Conservation (phyloP, 176 grass and related monocot genomes). For the Leersia perrieri region DNA sequence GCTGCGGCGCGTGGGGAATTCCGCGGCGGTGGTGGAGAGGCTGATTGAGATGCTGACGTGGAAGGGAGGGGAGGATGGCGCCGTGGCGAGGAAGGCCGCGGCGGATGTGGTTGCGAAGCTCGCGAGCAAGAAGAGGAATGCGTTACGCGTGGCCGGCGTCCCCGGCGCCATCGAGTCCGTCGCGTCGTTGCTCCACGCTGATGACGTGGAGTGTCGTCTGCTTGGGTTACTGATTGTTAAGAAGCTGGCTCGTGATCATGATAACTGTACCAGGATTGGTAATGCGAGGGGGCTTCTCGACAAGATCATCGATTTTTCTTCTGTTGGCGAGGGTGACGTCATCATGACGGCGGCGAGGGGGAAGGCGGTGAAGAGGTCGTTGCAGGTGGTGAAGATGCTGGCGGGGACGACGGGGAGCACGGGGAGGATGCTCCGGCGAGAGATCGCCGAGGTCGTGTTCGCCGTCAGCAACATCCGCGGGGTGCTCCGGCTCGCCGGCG, state of each 20-base stretch:
- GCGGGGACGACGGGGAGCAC: conserved; percentile 54
- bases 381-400: conserved; percentile 77
- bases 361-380: conserved; percentile 63
- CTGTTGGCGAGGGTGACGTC: neutral
- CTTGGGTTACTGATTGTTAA: conserved; percentile 76
- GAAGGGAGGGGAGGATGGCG: conserved; percentile 38
- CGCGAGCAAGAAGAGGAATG: conserved; percentile 60
- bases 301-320: conserved; percentile 70
- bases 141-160: conserved; percentile 48
- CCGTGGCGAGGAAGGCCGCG: conserved; percentile 40
- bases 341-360: conserved; percentile 7
- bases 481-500: conserved; percentile 38
- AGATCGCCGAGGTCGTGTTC: conserved; percentile 68
- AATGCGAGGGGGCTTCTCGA: conserved; percentile 63
- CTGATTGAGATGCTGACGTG: conserved; percentile 71
- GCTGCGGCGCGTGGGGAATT: conserved; percentile 49
- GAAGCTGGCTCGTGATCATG: conserved; percentile 68
- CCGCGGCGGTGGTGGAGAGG: conserved; percentile 41
- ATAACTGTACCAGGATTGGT: conserved; percentile 73
- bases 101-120: conserved; percentile 70
- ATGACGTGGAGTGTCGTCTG: conserved; percentile 51
- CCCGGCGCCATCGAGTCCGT: conserved; percentile 63
- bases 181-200: conserved; percentile 49
- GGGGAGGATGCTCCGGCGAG: conserved; percentile 47
- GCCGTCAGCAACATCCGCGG: conserved; percentile 76